These are phyloP conservation scores for Tricharina praecox DNA, from an alignment of 495 filamentous ascomycete genomes.

Conservation along the genomic window DNA sequence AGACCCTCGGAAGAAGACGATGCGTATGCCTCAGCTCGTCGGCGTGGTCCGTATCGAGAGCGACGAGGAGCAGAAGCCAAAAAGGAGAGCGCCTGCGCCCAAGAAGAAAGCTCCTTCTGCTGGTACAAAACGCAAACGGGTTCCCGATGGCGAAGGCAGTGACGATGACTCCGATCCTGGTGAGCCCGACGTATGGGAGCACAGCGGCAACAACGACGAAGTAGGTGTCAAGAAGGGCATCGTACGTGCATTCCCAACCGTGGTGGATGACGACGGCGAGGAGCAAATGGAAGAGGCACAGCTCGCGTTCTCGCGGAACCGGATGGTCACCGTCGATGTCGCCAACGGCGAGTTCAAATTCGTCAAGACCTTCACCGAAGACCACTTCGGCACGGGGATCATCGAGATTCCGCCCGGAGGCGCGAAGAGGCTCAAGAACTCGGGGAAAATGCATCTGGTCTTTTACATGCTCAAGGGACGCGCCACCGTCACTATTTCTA, in stretches of 20 bases:
- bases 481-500: constrained; percentile 58
- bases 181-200: constrained; percentile 36
- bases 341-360: constrained; percentile 61
- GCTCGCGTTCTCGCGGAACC: constrained; percentile 57
- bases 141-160: constrained; percentile 33
- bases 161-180: constrained; percentile 38
- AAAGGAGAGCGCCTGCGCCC: neutral
- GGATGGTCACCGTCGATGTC: constrained; percentile 60
- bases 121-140: neutral
- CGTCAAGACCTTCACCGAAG: constrained; percentile 65
- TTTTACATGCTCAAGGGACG: constrained; percentile 75
- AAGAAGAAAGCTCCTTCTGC: neutral
- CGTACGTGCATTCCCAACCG: constrained; percentile 38
- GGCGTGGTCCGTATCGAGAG: constrained; percentile 52
- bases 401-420: constrained; percentile 71
- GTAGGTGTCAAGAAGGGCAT: constrained; percentile 41
- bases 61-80: constrained; percentile 28
- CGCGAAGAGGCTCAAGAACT: constrained; percentile 75
- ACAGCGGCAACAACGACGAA: constrained; percentile 26
- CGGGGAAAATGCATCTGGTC: constrained; percentile 82
- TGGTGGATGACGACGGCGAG: constrained; percentile 35
- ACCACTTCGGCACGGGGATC: constrained; percentile 75
- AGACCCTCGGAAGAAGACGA: constrained; percentile 5
- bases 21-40: constrained; percentile 43
- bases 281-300: constrained; percentile 44